phyloP scores from a whole-genome alignment of 306 rosid genomes.

The Citrullus amarus region DNA sequence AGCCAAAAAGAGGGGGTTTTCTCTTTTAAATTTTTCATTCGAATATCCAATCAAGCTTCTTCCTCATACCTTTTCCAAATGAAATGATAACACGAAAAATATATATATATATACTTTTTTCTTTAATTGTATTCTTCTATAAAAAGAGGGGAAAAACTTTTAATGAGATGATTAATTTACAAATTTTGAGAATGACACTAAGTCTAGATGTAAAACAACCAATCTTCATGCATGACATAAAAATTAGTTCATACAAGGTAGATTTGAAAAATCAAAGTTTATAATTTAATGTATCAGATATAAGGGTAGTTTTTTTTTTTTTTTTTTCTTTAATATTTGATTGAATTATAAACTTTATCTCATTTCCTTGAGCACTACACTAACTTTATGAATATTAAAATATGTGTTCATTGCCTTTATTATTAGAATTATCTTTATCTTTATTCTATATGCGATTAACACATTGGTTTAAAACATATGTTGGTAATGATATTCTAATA shows the following conservation, averaged over 20 bases:
- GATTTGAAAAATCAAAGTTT: too few relatives aligned
- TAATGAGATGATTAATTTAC: not conserved
- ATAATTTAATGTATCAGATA: not conserved
- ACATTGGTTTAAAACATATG: too few relatives aligned
- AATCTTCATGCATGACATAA: too few relatives aligned
- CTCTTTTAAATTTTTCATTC: not conserved
- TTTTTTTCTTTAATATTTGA: too few relatives aligned
- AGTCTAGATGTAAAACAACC: not conserved
- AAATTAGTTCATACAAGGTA: not conserved
- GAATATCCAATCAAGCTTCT: conserved; percentile 1
- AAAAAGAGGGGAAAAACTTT: not conserved
- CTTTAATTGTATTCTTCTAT: not conserved
- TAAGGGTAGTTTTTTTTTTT: not conserved
- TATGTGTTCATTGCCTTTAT: too few relatives aligned
- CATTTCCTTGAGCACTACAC: too few relatives aligned
- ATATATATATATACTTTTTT: not conserved
- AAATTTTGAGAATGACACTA: too few relatives aligned
- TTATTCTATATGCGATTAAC: too few relatives aligned
- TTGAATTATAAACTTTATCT: too few relatives aligned
- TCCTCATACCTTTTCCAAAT: not conserved
- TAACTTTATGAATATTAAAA: too few relatives aligned
- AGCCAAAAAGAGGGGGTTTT: not conserved
- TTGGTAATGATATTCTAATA: too few relatives aligned
- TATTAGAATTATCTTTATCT: too few relatives aligned
- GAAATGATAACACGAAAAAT: not conserved